phyloP scores from a whole-genome alignment of 768 basidiomycete species.

The Lactarius indigo region DNA sequence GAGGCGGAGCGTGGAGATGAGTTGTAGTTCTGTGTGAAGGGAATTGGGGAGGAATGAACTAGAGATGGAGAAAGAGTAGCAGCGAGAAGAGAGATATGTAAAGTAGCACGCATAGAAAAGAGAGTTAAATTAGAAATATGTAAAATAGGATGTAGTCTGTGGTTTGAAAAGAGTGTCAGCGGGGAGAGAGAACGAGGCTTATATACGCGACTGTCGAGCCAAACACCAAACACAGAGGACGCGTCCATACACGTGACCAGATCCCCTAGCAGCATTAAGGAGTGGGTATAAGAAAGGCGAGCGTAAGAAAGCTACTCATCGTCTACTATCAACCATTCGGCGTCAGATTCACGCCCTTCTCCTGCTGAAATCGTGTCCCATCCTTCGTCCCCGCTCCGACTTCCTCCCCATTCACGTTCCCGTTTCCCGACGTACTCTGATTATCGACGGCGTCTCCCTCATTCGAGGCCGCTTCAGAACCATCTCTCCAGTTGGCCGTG shows the following conservation, averaged over 20 bases:
- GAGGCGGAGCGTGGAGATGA: slow-evolving; percentile 16
- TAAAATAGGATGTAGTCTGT: slow-evolving; percentile 2
- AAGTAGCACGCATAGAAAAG: slow-evolving; percentile 22
- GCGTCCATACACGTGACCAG: slow-evolving; percentile 23
- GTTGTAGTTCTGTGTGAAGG: slow-evolving; percentile 18
- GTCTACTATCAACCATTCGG: slow-evolving; percentile 86
- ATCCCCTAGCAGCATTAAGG: slow-evolving; percentile 8
- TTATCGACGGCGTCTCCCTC: slow-evolving; percentile 29
- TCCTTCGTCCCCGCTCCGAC: slow-evolving; percentile 55
- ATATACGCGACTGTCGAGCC: slow-evolving; percentile 17
- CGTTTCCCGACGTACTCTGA: slow-evolving; percentile 64
- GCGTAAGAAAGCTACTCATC: slow-evolving; percentile 29
- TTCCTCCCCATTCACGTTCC: slow-evolving; percentile 48
- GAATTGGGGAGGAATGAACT: slow-evolving; percentile 24
- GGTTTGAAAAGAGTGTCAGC: slow-evolving; percentile 5
- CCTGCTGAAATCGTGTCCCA: slow-evolving; percentile 68
- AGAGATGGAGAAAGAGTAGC: slow-evolving; percentile 26
- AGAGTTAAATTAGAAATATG: slow-evolving; percentile 15
- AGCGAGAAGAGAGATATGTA: slow-evolving; percentile 26
- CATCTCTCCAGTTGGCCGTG: slow-evolving; percentile 55
- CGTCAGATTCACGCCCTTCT: slow-evolving; percentile 73
- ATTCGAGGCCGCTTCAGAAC: slow-evolving; percentile 29
- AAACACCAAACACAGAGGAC: slow-evolving; percentile 24
- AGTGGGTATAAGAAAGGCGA: slow-evolving; percentile 13
- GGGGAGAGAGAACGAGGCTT: slow-evolving; percentile 2